Evolutionary conservation across 441 rosid genomes (phyloP), one percentile per base, ranked within the genome.

Genomic region (Macaranga tanarius): DNA sequence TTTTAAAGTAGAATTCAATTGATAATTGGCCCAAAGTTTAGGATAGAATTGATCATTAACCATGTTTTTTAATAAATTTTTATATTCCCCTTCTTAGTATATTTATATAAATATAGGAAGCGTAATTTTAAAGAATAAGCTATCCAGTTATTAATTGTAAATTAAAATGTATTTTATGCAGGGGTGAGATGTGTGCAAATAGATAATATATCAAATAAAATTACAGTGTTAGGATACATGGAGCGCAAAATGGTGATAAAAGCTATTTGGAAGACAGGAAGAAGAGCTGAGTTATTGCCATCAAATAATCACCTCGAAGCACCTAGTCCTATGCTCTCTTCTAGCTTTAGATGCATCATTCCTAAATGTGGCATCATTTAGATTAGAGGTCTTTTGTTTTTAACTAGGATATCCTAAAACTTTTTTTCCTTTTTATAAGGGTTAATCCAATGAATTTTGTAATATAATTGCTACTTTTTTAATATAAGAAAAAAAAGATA

Each of bases 101-200:
- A n/a, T n/a, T n/a, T n/a, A n/a, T n/a, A n/a, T n/a, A n/a, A n/a
- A n/a, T n/a, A 31, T 31, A 31, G 34, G 34, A 31, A 31, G 34
- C 34, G 5, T 31, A 31, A 31, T 31, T 31, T 34, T 34, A 34
- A 34, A 3, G 38, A 19, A 54, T 10, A 6, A 1, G 57, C 0
- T 6, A 54, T 54, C 0, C 5, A 54, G 0, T 54, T 19, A n/a
- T 8, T 19, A 54, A 56, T 34, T 34, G 38, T 34, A 34, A 7
- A 56, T 2, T 56, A 9, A 0, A 22, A 12, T 15, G 52, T 12
- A 7, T 22, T 31, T 1, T 10, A 12, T 20, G 5, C 34, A 82
- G 85, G 85, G 7, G 71, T 82, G 11, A 82, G 59, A 67, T 73
- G 80, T 40, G 73, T 82, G 56, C 75, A 79, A 45, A 82, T 77